Percentiles rank a stretch among this genome's conserved stretches.
Evolutionary conservation across 176 grass and related monocot species (phyloP).

Genomic region (Eragrostis nindensis): DNA sequence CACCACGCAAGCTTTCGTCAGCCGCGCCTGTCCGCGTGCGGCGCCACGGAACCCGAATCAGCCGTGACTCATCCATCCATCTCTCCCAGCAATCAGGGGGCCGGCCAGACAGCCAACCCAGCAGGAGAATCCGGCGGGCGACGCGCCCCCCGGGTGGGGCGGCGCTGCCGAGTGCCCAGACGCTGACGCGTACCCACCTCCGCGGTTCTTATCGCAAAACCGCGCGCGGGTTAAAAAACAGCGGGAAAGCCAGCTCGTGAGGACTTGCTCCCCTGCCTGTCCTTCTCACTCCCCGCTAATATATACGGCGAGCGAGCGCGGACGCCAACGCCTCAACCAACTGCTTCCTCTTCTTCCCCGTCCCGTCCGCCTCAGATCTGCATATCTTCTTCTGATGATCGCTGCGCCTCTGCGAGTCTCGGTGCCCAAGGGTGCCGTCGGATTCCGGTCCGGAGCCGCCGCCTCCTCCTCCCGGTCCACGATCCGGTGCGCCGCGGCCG

Average conservation of each 20-base stretch:
- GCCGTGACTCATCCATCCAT: too few species aligned
- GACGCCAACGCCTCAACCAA: conserved; percentile 21
- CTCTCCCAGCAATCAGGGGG: too few species aligned
- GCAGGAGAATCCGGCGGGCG: background rate
- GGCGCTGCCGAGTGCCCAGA: background rate
- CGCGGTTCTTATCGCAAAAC: background rate
- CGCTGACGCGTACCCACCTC: background rate
- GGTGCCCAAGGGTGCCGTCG: background rate
- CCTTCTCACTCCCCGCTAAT: background rate
- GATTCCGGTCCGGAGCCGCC: too few species aligned
- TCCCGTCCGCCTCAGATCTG: background rate
- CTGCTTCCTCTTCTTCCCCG: background rate
- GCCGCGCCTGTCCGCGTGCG: too few species aligned
- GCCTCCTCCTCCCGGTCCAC: background rate
- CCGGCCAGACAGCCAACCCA: too few species aligned
- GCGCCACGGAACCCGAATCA: too few species aligned
- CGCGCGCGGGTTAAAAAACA: background rate
- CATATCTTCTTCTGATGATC: conserved; percentile 19
- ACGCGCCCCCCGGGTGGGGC: background rate
- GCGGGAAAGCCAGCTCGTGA: background rate
- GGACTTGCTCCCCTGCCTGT: background rate
- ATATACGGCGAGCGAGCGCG: too few species aligned
- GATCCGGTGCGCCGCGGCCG: conserved; percentile 26
- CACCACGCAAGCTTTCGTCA: too few species aligned
- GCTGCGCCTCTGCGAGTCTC: conserved; percentile 7